phyloP scores from a whole-genome alignment of 805 yeast species.

The Candida morakotiae region DNA sequence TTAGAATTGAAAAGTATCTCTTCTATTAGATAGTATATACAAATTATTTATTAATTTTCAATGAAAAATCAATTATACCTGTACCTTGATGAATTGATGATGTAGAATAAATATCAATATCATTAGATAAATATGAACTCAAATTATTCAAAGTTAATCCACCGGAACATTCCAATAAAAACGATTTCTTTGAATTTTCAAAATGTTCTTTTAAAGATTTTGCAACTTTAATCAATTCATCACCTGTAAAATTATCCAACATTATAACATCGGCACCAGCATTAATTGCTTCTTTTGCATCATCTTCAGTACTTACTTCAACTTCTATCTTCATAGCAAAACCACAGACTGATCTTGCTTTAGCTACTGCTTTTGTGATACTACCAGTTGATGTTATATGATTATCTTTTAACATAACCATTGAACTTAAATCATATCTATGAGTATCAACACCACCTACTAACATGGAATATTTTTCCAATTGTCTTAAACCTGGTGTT shows the following conservation, averaged over 20 bases:
- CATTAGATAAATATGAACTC: conserved; percentile 60
- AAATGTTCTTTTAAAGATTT: conserved; percentile 54
- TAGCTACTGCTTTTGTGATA: conserved; percentile 74
- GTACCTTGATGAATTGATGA: conserved; percentile 92
- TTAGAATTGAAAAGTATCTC: conserved; percentile 33
- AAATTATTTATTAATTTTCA: conserved; percentile 48
- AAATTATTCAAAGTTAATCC: conserved; percentile 76
- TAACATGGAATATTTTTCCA: conserved; percentile 91
- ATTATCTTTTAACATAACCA: conserved; percentile 96
- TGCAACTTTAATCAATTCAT: conserved; percentile 63
- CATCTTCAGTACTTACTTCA: conserved; percentile 79
- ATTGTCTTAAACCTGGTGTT: conserved; percentile 87
- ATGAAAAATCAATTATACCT: conserved; percentile 74
- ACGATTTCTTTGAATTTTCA: conserved; percentile 41
- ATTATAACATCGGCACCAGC: conserved; percentile 96
- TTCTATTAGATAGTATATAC: conserved; percentile 19
- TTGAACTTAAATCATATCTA: conserved; percentile 83
- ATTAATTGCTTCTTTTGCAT: conserved; percentile 86
- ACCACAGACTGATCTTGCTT: conserved; percentile 80
- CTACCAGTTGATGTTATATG: conserved; percentile 93
- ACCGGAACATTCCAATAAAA: conserved; percentile 86
- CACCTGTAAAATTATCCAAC: conserved; percentile 84
- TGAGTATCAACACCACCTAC: conserved; percentile 95
- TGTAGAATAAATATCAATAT: conserved; percentile 87
- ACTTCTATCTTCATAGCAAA: conserved; percentile 89